Evolutionary conservation across 2,329 filamentous ascomycete species (phyloP).

Genomic region (Talaromyces sp.): DNA sequence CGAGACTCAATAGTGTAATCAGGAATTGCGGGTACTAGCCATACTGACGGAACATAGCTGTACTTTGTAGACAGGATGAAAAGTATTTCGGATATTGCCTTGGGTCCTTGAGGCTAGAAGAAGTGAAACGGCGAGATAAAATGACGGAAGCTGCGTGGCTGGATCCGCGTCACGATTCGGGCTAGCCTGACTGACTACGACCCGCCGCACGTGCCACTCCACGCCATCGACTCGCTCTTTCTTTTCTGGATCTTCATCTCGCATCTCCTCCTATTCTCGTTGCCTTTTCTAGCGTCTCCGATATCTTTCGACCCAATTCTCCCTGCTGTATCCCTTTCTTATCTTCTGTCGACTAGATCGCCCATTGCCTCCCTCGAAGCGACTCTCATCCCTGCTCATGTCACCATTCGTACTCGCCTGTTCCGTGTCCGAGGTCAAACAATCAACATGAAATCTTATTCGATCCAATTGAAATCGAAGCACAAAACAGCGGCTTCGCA

Average conservation of each 20-base stretch:
- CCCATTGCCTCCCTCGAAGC: neutral
- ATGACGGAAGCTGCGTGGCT: conserved; percentile 1
- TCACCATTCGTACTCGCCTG: neutral
- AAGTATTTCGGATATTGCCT: neutral
- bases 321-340: neutral
- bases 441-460: conserved; percentile 18
- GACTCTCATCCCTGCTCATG: conserved; percentile 3
- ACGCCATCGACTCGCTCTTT: neutral
- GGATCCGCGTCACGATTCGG: neutral
- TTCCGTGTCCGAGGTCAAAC: neutral
- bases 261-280: neutral
- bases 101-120: neutral
- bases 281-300: neutral
- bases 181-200: neutral
- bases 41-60: neutral
- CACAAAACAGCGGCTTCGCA: conserved; percentile 13
- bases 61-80: neutral
- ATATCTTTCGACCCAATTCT: neutral
- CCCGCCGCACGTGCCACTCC: conserved; percentile 10
- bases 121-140: neutral
- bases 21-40: neutral
- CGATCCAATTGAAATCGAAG: conserved; percentile 7
- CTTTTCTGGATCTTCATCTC: conserved; percentile 4
- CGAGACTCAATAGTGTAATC: neutral
- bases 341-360: neutral